These are phyloP conservation scores for Incumbomyces delicatus DNA, from an alignment of 2,329 filamentous ascomycete genomes.

Conservation along the genomic window DNA sequence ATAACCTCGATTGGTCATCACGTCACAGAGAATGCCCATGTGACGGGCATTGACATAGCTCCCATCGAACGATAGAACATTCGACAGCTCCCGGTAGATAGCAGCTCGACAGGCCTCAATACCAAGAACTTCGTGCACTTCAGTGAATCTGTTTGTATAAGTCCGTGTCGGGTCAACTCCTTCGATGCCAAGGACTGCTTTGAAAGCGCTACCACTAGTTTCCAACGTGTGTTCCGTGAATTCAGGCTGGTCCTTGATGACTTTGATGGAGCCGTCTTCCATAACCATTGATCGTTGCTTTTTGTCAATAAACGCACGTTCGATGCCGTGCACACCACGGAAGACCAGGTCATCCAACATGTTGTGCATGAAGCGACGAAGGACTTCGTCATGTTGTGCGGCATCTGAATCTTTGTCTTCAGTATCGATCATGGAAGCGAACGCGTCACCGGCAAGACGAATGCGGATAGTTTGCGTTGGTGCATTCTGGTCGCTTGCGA, in stretches of 20 bases:
- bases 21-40: constrained; percentile 85
- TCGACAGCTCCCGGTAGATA: constrained; percentile 76
- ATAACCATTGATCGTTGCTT: constrained; percentile 59
- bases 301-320: constrained; percentile 86
- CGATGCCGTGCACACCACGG: constrained; percentile 79
- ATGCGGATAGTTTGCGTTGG: constrained; percentile 92
- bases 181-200: constrained; percentile 71
- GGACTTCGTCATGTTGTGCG: constrained; percentile 79
- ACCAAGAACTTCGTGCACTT: constrained; percentile 87
- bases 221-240: constrained; percentile 95
- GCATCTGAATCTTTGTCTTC: constrained; percentile 65
- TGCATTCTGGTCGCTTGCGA: constrained; percentile 97
- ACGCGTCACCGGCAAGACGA: constrained; percentile 58
- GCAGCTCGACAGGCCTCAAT: constrained; percentile 89
- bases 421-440: constrained; percentile 32
- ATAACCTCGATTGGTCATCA: constrained; percentile 92
- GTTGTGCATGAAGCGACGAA: constrained; percentile 85
- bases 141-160: constrained; percentile 91
- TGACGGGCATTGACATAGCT: constrained; percentile 99
- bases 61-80: constrained; percentile 94
- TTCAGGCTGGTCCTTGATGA: constrained; percentile 60
- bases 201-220: constrained; percentile 80
- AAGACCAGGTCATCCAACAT: constrained; percentile 84
- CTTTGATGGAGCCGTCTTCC: constrained; percentile 62
- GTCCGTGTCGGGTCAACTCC: constrained; percentile 81